Evolutionary conservation across 148 eudicot genomes (phyloP), one percentile per base, ranked within the genome.

Genomic region (Agrostemma githago): DNA sequence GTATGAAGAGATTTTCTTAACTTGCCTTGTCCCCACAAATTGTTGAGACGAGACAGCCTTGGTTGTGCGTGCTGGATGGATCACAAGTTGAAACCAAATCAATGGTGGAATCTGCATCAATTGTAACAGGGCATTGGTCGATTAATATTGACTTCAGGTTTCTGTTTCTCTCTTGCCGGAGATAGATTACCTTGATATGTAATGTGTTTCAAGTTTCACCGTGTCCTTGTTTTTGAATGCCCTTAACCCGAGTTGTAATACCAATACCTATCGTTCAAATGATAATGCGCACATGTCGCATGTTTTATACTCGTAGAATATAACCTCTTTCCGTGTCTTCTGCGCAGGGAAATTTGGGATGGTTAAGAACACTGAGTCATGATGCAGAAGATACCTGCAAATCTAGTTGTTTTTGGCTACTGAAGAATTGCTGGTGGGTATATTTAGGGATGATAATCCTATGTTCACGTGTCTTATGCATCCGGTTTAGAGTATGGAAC

Each of bases 371-470:
- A 62, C 44, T 66, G 20, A 53, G 67, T 67, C 73, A 71, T 6
- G 70, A 60, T 57, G 66, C 72, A 69, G 48, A 78, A 69, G 68
- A 75, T 37, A 53, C 72, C 44, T 59, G 81, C 59, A 74, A 20
- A 63, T 51, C 64, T 56, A 66, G 46, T 72, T 75, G 78, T 75
- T 81, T 76, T 62, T 81, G 83, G 81, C 74, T 70, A 62, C 72
- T 65, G 21, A 74, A 64, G 40, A 72, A 77, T 5, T 84, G 83
- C 74, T 79, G 82, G 85, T 83, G 92, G 85, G 77, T 68, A 67
- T 75, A 86, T 76, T 19, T 79, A 20, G 89, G 83, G 57, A 48
- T 84, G 51, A 34, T 85, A 62, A 73, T 70, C 38, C 56, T 83
- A 57, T 72, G 87, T 81, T 79, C 73, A 74, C 57, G 74, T 16